Percentiles rank a stretch among this genome's conserved stretches.
Evolutionary conservation across 2,329 filamentous ascomycete genomes (phyloP).

Genomic region (Aspergillus brunneoviolaceus): DNA sequence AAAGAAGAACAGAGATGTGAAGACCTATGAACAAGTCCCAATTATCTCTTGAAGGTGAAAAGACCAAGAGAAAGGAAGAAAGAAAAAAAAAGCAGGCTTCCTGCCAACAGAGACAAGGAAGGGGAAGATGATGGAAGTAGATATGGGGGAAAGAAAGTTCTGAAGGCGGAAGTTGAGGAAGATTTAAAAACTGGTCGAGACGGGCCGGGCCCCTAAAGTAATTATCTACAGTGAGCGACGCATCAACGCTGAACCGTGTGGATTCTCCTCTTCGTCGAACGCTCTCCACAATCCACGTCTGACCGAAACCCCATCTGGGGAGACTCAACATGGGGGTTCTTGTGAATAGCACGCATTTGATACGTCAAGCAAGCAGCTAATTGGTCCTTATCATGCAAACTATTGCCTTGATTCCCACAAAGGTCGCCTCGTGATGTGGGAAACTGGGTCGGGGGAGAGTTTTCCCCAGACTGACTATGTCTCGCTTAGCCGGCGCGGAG

Average conservation of each 20-base stretch:
- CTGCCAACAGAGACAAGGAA: slow-evolving; percentile 15
- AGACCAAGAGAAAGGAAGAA: slow-evolving; percentile 5
- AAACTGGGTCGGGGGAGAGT: slow-evolving; percentile 31
- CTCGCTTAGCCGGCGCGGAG: slow-evolving; percentile 16
- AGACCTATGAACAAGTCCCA: not conserved
- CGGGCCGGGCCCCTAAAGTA: slow-evolving; percentile 7
- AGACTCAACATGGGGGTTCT: slow-evolving; percentile 27
- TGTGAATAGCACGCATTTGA: slow-evolving; percentile 18
- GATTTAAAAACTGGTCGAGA: slow-evolving; percentile 2
- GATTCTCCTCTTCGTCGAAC: slow-evolving; percentile 22
- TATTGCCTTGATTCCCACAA: slow-evolving; percentile 17
- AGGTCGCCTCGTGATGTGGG: slow-evolving; percentile 16
- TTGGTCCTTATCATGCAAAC: slow-evolving; percentile 1
- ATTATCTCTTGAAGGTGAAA: not conserved
- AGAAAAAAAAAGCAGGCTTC: slow-evolving; percentile 15
- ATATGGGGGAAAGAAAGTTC: slow-evolving; percentile 4
- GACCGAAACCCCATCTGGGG: slow-evolving; percentile 28
- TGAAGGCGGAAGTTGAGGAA: slow-evolving; percentile 6
- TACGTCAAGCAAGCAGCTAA: slow-evolving; percentile 12
- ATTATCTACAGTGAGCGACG: not conserved
- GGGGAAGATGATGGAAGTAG: not conserved
- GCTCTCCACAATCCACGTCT: slow-evolving; percentile 29
- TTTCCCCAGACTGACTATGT: slow-evolving; percentile 26
- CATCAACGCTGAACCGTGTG: slow-evolving; percentile 9
- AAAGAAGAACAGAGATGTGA: not conserved